Base-by-base conservation (phyloP, 2,329 filamentous ascomycete species). In the Eutypa lata region DNA sequence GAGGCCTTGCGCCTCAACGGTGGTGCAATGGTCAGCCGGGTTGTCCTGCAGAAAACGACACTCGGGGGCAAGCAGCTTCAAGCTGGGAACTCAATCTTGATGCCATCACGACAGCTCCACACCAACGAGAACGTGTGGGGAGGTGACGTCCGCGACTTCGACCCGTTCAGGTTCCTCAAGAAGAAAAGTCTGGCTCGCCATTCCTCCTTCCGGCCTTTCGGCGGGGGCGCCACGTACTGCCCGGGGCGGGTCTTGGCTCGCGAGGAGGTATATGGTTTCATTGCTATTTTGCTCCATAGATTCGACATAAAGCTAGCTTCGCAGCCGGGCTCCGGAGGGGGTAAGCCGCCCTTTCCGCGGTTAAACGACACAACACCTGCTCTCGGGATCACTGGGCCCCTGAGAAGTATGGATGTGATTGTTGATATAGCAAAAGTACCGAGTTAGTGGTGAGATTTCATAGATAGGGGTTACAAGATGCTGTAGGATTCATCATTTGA, bases 121-220 rank as follows among this genome's bases (percentile, higher is more conserved):
- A 48, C 14, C 1, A 46, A 56, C 22, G 28, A 49, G n/a, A 38
- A 44, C 5, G 49, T 56, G 5, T 53, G 46, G 46, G 54, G 54
- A 1, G 3, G 6, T 1, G 18, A 45, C 7, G 51, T 54, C 3
- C 10, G 10, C 1, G 33, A 46, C 5, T 56, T 56, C 28, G 14
- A 50, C 16, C 28, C 45, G 2, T n/a, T 31, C 10, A 31, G 54
- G 13, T 54, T 56, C 26, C 28, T 54, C 8, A 48, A 43, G 8
- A 53, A 48, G 2, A 49, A 45, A n/a, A 21, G 21, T 3, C 37
- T 47, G 28, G 43, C 52, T n/a, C 49, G 49, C 3, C 16, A 38
- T 16, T 11, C 47, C 2, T 50, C 47, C 2, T 57, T 45, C 13
- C n/a, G 50, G 26, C 54, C 54, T 0, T 57, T 57, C 31, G 54